Evolutionary conservation across 495 filamentous ascomycete species (phyloP).

Genomic region (Cetradonia linearis): DNA sequence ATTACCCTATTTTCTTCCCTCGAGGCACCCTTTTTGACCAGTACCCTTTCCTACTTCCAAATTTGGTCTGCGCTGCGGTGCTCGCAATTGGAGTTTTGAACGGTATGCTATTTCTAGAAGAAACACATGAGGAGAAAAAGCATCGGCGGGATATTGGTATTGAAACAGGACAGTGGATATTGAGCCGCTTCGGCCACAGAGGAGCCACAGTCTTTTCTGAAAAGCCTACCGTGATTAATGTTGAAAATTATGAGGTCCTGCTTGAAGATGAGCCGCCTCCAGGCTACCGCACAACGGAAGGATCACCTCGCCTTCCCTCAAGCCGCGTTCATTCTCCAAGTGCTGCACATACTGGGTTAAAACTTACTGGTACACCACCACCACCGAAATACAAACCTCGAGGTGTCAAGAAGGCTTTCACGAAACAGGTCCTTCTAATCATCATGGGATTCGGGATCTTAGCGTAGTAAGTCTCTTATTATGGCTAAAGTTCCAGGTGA

Average conservation of each 20-base stretch:
- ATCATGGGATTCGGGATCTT: constrained; percentile 87
- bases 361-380: neutral
- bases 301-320: constrained; percentile 57
- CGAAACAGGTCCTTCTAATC: constrained; percentile 65
- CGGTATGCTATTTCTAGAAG: constrained; percentile 84
- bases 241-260: constrained; percentile 37
- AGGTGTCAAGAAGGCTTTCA: constrained; percentile 52
- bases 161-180: constrained; percentile 65
- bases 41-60: constrained; percentile 88
- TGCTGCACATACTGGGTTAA: constrained; percentile 24
- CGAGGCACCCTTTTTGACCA: constrained; percentile 66
- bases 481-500: constrained; percentile 9
- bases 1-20: constrained; percentile 65
- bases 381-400: constrained; percentile 19
- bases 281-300: constrained; percentile 55
- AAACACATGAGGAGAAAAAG: constrained; percentile 83
- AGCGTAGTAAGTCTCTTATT: constrained; percentile 65
- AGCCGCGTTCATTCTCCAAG: constrained; percentile 40
- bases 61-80: constrained; percentile 75
- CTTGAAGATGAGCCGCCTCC: constrained; percentile 50
- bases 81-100: constrained; percentile 69
- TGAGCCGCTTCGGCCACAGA: constrained; percentile 38
- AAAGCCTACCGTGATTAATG: constrained; percentile 30
- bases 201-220: constrained; percentile 19
- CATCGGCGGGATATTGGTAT: constrained; percentile 62